Conservation (phyloP, 805 yeast genomes). For the Saccharomycopsis sp. region DNA sequence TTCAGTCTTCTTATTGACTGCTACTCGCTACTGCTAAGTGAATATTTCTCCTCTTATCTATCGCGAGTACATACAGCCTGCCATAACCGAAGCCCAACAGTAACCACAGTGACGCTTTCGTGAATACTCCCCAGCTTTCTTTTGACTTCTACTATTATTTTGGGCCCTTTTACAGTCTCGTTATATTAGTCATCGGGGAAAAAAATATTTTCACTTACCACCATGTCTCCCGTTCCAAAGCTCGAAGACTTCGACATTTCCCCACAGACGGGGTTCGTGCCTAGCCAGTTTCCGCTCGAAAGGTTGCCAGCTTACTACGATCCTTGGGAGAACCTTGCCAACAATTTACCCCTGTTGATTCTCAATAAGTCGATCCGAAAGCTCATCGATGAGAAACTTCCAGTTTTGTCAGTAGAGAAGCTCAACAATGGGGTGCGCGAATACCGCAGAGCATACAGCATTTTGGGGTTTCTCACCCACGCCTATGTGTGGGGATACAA, state of each 20-base stretch:
- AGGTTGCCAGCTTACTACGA: constrained; percentile 55
- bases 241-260: constrained; percentile 66
- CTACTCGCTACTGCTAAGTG: too few species aligned
- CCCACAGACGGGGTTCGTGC: constrained; percentile 70
- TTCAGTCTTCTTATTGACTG: too few species aligned
- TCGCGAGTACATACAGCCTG: too few species aligned
- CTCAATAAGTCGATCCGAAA: constrained; percentile 55
- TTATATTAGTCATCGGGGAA: background rate
- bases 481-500: constrained; percentile 86
- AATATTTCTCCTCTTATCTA: too few species aligned
- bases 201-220: too few species aligned
- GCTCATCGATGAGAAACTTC: constrained; percentile 54
- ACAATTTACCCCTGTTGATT: constrained; percentile 65
- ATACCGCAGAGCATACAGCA: constrained; percentile 72
- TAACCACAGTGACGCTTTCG: background rate
- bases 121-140: background rate
- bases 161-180: background rate
- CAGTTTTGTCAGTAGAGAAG: constrained; percentile 44
- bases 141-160: background rate
- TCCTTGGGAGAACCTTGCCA: constrained; percentile 72
- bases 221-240: constrained; percentile 35
- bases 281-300: constrained; percentile 56
- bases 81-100: too few species aligned
- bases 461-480: constrained; percentile 75
- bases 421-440: constrained; percentile 40